phyloP scores from a whole-genome alignment of 108 stramenopile genomes.

The Nitzschia sp. region DNA sequence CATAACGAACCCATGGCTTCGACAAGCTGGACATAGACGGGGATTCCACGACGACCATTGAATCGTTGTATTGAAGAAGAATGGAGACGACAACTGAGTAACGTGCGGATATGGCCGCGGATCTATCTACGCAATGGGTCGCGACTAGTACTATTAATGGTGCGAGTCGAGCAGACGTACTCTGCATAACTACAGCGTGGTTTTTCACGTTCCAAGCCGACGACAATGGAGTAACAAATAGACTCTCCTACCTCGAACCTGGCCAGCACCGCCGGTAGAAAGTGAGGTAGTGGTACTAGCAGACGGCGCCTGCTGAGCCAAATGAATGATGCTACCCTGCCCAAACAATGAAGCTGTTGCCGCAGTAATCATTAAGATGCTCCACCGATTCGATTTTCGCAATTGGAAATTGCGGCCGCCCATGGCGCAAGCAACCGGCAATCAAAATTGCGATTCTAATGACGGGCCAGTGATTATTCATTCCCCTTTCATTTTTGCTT shows the following conservation, averaged over 20 bases:
- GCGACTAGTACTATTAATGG: too few species aligned
- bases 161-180: too few species aligned
- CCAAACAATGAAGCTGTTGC: too few species aligned
- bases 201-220: neutral
- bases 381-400: neutral
- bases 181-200: neutral
- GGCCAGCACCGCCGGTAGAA: neutral
- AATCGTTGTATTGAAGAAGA: neutral
- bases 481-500: neutral
- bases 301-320: neutral
- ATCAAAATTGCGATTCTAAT: slow-evolving; percentile 13
- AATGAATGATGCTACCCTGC: too few species aligned
- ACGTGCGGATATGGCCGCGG: neutral
- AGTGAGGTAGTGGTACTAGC: neutral
- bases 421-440: neutral
- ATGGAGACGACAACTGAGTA: neutral
- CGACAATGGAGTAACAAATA: neutral
- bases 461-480: neutral
- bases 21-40: neutral
- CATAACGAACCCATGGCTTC: neutral
- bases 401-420: slow-evolving; percentile 13
- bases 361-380: too few species aligned
- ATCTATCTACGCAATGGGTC: too few species aligned
- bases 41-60: neutral
- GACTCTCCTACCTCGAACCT: slow-evolving; percentile 12